A percentile compares a stretch with the other conserved stretches of the same genome.
phyloP scores from a whole-genome alignment of 1,284 basidiomycete genomes.

The Tilletia walkeri region DNA sequence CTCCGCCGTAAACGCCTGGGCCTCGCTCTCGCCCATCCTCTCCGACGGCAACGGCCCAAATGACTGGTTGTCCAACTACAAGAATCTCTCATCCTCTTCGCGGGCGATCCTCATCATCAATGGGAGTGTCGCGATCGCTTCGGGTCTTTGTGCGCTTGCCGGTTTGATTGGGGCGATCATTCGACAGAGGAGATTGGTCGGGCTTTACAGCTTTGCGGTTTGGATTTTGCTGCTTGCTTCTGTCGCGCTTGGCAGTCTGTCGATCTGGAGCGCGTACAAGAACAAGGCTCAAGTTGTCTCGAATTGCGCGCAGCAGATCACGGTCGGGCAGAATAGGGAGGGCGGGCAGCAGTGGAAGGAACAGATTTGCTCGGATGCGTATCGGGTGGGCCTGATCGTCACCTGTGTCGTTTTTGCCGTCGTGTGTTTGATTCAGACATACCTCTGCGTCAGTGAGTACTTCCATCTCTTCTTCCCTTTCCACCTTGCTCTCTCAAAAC shows the following conservation, averaged over 20 bases:
- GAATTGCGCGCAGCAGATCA: too few species aligned
- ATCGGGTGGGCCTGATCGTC: background rate
- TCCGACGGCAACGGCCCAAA: background rate
- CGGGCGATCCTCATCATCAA: constrained; percentile 9
- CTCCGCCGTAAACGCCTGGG: background rate
- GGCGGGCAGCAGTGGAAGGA: background rate
- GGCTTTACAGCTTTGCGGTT: background rate
- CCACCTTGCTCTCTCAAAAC: background rate
- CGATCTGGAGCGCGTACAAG: constrained; percentile 7
- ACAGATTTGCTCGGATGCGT: background rate
- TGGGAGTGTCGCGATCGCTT: background rate
- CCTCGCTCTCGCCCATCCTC: background rate
- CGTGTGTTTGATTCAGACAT: background rate
- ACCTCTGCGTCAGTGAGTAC: constrained; percentile 17
- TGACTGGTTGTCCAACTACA: background rate
- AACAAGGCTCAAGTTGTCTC: background rate
- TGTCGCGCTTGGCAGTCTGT: background rate
- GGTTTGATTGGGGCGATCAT: constrained; percentile 7
- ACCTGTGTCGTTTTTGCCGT: background rate
- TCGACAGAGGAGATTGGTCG: background rate
- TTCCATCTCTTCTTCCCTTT: background rate
- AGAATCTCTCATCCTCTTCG: background rate
- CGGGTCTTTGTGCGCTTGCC: background rate
- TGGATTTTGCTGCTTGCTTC: background rate
- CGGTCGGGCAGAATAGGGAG: too few species aligned